These are phyloP conservation scores for Pleurotus cornucopiae DNA, from an alignment of 768 basidiomycete species.

Conservation along the genomic window DNA sequence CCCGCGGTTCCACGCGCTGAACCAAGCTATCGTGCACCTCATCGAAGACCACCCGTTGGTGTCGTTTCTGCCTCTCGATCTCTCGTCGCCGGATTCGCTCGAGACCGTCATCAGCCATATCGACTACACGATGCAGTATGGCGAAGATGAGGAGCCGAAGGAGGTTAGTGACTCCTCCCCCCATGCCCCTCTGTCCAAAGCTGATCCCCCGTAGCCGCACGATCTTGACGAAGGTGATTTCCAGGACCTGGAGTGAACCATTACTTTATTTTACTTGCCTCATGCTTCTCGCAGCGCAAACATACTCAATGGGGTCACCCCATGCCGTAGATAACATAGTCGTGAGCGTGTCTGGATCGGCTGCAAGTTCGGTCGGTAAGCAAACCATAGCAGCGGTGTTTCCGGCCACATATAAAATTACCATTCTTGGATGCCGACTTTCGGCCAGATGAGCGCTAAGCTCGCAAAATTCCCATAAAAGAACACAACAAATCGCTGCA, in stretches of 20 bases:
- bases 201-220: conserved; percentile 55
- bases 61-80: conserved; percentile 92
- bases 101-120: conserved; percentile 92
- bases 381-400: too few relatives aligned
- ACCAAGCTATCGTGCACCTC: conserved; percentile 94
- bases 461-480: too few relatives aligned
- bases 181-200: conserved; percentile 1
- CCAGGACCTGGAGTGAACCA: conserved; percentile 55
- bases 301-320: too few relatives aligned
- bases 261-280: too few relatives aligned
- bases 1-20: conserved; percentile 88
- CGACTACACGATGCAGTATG: conserved; percentile 98
- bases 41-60: conserved; percentile 99
- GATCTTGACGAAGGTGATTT: conserved; percentile 95
- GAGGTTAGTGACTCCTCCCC: conserved; percentile 47
- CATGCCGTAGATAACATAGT: too few relatives aligned
- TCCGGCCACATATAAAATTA: too few relatives aligned
- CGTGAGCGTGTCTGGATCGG: too few relatives aligned
- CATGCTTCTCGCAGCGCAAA: too few relatives aligned
- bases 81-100: conserved; percentile 85
- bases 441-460: too few relatives aligned
- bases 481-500: too few relatives aligned
- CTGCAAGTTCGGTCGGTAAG: too few relatives aligned
- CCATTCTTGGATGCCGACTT: too few relatives aligned
- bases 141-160: conserved; percentile 97